These are phyloP conservation scores for Lepidopterella palustris DNA, from an alignment of 495 filamentous ascomycete genomes.

Conservation along the genomic window DNA sequence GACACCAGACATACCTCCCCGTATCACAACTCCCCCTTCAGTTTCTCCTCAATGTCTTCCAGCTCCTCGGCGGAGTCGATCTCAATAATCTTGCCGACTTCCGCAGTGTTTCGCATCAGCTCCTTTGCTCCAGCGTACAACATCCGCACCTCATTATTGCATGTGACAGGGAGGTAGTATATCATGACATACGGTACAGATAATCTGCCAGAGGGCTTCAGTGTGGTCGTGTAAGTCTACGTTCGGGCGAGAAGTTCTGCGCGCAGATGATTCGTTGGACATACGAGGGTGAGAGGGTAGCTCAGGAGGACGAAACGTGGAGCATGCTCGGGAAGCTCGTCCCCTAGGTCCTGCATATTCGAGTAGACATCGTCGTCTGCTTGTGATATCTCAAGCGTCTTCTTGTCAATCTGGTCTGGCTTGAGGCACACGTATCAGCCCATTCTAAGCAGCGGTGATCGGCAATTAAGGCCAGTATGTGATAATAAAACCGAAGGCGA, in stretches of 20 bases:
- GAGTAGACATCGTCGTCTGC: slow-evolving; percentile 74
- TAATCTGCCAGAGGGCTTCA: slow-evolving; percentile 54
- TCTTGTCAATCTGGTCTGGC: slow-evolving; percentile 79
- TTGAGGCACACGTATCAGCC: slow-evolving; percentile 25
- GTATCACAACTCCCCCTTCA: slow-evolving; percentile 36
- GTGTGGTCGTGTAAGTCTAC: neutral
- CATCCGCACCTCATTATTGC: slow-evolving; percentile 79
- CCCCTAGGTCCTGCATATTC: slow-evolving; percentile 67
- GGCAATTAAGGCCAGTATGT: neutral
- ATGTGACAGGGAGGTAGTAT: slow-evolving; percentile 85
- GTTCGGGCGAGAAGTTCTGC: neutral
- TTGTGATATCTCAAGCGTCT: slow-evolving; percentile 74
- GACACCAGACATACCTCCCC: neutral
- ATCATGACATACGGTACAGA: slow-evolving; percentile 85
- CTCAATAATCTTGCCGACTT: slow-evolving; percentile 76
- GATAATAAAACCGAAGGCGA: slow-evolving; percentile 1
- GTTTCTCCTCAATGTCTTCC: slow-evolving; percentile 61
- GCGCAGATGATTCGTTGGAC: slow-evolving; percentile 27
- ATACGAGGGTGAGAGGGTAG: slow-evolving; percentile 77
- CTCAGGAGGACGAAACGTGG: slow-evolving; percentile 85
- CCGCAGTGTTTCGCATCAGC: slow-evolving; percentile 82
- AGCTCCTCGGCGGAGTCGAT: slow-evolving; percentile 70
- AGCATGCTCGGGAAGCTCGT: slow-evolving; percentile 87
- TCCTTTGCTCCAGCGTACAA: slow-evolving; percentile 93
- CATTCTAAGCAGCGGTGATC: slow-evolving; percentile 4